Evolutionary conservation across 192 early-diverging fungal genomes (phyloP).

Genomic region (Coemansia sp.): DNA sequence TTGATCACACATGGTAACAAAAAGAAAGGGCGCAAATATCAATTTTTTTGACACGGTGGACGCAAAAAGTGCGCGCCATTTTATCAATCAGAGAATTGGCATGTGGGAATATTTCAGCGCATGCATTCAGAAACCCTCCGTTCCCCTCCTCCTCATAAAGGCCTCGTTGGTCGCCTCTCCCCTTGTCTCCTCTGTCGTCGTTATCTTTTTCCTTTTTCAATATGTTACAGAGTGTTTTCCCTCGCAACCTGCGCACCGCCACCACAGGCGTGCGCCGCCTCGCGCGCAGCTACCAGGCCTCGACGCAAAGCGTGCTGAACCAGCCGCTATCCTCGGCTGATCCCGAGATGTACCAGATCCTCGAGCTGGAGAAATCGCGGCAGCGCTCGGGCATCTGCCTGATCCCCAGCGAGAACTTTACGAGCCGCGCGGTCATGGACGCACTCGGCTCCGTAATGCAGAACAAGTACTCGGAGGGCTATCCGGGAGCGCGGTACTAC

Average conservation of each 20-base stretch:
- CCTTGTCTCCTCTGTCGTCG: not conserved
- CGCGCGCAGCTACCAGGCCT: conserved; percentile 14
- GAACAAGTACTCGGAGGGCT: conserved; percentile 99
- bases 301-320: conserved; percentile 63
- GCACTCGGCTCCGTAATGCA: conserved; percentile 97
- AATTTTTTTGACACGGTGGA: conserved; percentile 2
- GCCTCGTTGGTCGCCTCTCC: not conserved
- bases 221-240: not conserved
- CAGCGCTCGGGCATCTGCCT: conserved; percentile 90
- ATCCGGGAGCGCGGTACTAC: conserved; percentile 96
- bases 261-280: not conserved
- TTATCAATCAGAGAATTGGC: not conserved
- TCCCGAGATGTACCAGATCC: conserved; percentile 90
- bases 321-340: conserved; percentile 71
- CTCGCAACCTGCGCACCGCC: not conserved
- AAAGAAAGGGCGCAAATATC: not conserved
- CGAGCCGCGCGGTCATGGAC: conserved; percentile 92
- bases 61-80: not conserved
- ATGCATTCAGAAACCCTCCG: not conserved
- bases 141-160: not conserved
- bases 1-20: not conserved
- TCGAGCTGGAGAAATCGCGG: conserved; percentile 92
- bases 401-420: conserved; percentile 99
- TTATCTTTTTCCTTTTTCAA: not conserved
- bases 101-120: not conserved